phyloP scores from a whole-genome alignment of 495 filamentous ascomycete genomes.

The Pyronema domesticum region DNA sequence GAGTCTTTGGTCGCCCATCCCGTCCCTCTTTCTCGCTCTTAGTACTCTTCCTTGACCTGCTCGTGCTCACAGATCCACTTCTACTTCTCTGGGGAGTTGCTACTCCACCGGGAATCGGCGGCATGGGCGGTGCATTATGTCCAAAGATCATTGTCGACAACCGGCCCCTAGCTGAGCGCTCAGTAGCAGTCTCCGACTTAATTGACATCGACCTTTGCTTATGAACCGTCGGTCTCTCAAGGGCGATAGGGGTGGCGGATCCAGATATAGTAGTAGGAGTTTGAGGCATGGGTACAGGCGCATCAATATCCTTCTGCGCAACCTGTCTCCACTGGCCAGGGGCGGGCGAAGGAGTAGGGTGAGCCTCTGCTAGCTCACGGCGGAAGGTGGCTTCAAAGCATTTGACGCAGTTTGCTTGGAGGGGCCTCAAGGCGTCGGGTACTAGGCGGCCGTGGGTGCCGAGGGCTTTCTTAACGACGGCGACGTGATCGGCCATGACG shows the following conservation, averaged over 20 bases:
- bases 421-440: conserved; percentile 6
- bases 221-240: neutral
- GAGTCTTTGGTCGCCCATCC: conserved; percentile 1
- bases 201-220: neutral
- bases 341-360: neutral
- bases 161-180: conserved; percentile 1
- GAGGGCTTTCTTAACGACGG: conserved; percentile 69
- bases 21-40: conserved; percentile 3
- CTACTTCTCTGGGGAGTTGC: conserved; percentile 8
- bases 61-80: conserved; percentile 11
- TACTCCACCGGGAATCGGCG: conserved; percentile 11
- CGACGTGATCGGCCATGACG: conserved; percentile 74
- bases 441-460: conserved; percentile 30
- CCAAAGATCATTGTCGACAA: conserved; percentile 24
- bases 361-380: conserved; percentile 20
- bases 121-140: conserved; percentile 5
- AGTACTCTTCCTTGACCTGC: conserved; percentile 5
- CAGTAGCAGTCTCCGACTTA: neutral
- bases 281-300: neutral
- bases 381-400: conserved; percentile 26
- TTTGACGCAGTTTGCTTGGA: conserved; percentile 20
- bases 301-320: neutral
- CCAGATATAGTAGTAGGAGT: too few relatives aligned
- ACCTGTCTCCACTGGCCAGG: conserved; percentile 1
- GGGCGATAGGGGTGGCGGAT: too few relatives aligned